Evolutionary conservation across 768 basidiomycete species (phyloP).

Genomic region (Pisolithus albus): DNA sequence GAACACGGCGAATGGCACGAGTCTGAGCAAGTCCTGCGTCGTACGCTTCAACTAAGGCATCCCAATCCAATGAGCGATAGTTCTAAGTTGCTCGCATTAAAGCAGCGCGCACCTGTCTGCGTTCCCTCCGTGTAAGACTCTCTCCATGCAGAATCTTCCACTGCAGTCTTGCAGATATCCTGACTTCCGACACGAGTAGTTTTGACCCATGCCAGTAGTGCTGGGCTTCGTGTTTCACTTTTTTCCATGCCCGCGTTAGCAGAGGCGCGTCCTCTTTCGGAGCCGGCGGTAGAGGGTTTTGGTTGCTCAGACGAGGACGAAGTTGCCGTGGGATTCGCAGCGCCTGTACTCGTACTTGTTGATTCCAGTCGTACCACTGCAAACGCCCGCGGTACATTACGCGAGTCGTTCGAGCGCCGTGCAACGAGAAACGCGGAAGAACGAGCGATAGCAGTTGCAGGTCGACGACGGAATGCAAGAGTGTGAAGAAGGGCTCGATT

Average conservation of each 20-base stretch:
- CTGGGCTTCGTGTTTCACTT: conserved; percentile 89
- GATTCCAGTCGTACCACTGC: background rate
- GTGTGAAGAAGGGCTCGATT: conserved; percentile 14
- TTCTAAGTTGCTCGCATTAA: background rate
- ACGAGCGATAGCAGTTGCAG: conserved; percentile 8
- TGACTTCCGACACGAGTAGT: conserved; percentile 88
- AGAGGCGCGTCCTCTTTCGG: conserved; percentile 43
- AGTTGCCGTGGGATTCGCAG: conserved; percentile 6
- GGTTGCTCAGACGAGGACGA: conserved; percentile 13
- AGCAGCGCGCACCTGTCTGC: conserved; percentile 64
- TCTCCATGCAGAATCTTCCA: conserved; percentile 93
- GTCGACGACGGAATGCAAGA: conserved; percentile 8
- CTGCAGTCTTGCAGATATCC: conserved; percentile 80
- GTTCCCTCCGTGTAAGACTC: conserved; percentile 84
- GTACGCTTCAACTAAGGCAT: conserved; percentile 74
- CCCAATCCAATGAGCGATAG: background rate
- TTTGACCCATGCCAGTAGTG: conserved; percentile 98
- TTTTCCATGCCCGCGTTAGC: conserved; percentile 72
- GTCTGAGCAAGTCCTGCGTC: conserved; percentile 84
- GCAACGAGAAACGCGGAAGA: conserved; percentile 22
- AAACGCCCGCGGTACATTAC: background rate
- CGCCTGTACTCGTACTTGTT: background rate
- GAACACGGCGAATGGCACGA: conserved; percentile 94
- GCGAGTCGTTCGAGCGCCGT: background rate
- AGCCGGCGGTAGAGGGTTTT: conserved; percentile 45